phyloP scores from a whole-genome alignment of 495 filamentous ascomycete species.

The Collariella sp. region DNA sequence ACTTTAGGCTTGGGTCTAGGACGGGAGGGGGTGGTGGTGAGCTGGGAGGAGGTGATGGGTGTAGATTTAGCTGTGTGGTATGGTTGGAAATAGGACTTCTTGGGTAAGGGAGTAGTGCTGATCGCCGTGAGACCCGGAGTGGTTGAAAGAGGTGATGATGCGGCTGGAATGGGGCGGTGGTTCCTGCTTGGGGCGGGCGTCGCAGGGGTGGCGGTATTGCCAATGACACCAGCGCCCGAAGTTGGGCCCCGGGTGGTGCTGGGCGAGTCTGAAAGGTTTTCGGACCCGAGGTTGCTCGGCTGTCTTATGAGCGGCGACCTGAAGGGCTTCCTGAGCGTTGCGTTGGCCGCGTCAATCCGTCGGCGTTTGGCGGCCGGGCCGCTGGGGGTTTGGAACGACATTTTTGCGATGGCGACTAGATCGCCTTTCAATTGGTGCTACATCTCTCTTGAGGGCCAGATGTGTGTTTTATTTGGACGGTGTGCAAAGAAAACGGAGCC shows the following conservation, averaged over 20 bases:
- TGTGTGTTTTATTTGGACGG: not conserved
- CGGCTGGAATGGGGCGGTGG: not conserved
- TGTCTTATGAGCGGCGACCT: slow-evolving; percentile 23
- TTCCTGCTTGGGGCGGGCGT: not conserved
- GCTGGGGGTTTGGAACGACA: slow-evolving; percentile 19
- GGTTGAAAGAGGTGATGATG: not conserved
- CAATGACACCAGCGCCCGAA: not conserved
- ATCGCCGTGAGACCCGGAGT: not conserved
- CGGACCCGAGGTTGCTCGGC: not conserved
- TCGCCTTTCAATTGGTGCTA: slow-evolving; percentile 1
- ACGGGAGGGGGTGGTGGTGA: not conserved
- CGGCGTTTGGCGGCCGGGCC: slow-evolving; percentile 24
- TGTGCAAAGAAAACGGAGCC: not conserved
- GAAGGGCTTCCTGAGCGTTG: slow-evolving; percentile 24
- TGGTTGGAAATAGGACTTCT: not conserved
- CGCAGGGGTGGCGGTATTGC: not conserved
- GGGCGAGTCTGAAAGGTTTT: not conserved
- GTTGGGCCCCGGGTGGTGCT: not conserved
- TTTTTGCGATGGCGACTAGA: not conserved
- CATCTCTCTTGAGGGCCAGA: not conserved
- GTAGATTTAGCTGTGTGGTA: not conserved
- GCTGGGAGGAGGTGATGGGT: not conserved
- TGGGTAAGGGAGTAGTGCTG: too few relatives aligned
- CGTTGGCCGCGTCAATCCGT: slow-evolving; percentile 23
- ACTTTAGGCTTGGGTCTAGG: not conserved